These are phyloP conservation scores for Triticum timopheevii DNA, from an alignment of 176 grass and related monocot genomes.

Conservation along the genomic window DNA sequence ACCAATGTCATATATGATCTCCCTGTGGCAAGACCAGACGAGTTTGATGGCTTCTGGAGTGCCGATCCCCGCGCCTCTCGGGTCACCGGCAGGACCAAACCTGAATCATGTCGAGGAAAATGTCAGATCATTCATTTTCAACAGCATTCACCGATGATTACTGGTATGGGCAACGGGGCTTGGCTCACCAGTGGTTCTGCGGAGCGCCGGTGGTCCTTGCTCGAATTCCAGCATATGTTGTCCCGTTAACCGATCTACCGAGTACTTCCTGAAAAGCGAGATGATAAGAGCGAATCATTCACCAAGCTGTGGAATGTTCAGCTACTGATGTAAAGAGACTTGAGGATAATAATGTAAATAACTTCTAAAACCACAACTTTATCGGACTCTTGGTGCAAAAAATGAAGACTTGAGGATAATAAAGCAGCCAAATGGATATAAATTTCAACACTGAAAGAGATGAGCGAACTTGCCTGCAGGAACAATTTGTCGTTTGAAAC, in stretches of 20 bases:
- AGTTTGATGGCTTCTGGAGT: constrained; percentile 95
- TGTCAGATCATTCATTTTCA: not conserved
- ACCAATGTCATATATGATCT: constrained; percentile 83
- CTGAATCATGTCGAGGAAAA: constrained; percentile 21
- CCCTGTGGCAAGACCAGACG: constrained; percentile 98
- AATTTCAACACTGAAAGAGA: not conserved
- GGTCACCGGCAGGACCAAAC: constrained; percentile 96
- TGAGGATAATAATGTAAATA: not conserved
- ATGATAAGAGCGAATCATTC: not conserved
- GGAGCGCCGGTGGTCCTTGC: constrained; percentile 98
- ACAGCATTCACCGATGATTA: not conserved
- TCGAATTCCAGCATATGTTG: constrained; percentile 90
- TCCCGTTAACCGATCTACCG: constrained; percentile 87
- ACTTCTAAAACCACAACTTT: not conserved
- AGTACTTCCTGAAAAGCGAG: constrained; percentile 68
- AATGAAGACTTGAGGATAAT: not conserved
- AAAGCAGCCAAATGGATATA: not conserved
- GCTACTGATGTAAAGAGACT: not conserved
- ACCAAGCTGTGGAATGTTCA: not conserved
- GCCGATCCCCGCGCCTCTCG: constrained; percentile 88
- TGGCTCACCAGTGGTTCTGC: constrained; percentile 91
- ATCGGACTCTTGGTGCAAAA: not conserved
- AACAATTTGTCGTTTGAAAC: constrained; percentile 92
- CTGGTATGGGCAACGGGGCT: not conserved
- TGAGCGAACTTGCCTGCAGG: constrained; percentile 62